These are phyloP conservation scores for Chrysoporthe austroafricana DNA, from an alignment of 2,329 filamentous ascomycete genomes.

Conservation along the genomic window DNA sequence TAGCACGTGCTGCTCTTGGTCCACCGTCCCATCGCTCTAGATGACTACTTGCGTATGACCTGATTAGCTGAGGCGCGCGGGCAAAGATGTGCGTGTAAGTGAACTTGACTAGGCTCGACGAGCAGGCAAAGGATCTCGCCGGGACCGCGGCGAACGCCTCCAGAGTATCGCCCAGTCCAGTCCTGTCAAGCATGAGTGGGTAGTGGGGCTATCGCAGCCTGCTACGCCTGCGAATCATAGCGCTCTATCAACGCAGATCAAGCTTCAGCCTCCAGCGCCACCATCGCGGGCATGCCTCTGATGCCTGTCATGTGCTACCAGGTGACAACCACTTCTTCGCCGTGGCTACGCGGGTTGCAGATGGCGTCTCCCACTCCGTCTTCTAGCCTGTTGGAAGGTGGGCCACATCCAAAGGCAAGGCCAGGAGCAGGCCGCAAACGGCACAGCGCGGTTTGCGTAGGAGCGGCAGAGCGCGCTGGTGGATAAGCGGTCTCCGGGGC, in stretches of 20 bases:
- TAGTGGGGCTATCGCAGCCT: neutral
- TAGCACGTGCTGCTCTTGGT: neutral
- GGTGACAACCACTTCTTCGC: neutral
- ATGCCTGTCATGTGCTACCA: neutral
- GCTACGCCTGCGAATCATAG: neutral
- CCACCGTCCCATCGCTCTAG: neutral
- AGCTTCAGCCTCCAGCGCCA: neutral
- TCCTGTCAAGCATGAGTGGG: constrained; percentile 1
- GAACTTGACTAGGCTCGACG: neutral
- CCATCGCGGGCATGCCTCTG: neutral
- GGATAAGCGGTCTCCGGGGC: neutral
- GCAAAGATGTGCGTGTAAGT: neutral
- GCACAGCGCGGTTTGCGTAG: neutral
- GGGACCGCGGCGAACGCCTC: neutral
- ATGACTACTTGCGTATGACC: neutral
- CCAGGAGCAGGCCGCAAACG: constrained; percentile 9
- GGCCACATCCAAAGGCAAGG: neutral
- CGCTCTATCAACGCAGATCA: neutral
- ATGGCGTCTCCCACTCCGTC: too few relatives aligned
- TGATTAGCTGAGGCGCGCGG: neutral
- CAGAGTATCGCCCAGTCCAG: neutral
- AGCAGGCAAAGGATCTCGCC: neutral
- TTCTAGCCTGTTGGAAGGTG: neutral
- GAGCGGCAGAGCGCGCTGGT: neutral
- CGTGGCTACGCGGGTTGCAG: too few relatives aligned